These are phyloP conservation scores for Lodderomyces margitis DNA, from an alignment of 1,139 yeast species.

Conservation along the genomic window DNA sequence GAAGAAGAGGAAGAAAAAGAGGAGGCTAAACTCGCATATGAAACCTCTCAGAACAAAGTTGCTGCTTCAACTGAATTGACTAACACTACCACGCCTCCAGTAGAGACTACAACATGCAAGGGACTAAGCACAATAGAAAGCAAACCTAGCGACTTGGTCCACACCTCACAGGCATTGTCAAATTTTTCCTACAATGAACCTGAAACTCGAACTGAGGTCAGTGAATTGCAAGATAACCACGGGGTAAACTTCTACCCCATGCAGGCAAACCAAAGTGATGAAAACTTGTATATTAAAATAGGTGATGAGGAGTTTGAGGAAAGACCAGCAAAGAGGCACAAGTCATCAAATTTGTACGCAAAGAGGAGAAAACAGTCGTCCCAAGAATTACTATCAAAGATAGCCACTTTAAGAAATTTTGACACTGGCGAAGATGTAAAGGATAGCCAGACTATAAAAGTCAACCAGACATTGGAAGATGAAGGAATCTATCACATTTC, in stretches of 20 bases:
- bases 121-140: neutral
- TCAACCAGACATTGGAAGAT: conserved; percentile 30
- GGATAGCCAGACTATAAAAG: conserved; percentile 3
- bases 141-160: neutral
- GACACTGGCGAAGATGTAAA: neutral
- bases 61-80: neutral
- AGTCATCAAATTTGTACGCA: conserved; percentile 5
- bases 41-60: neutral
- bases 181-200: conserved; percentile 2
- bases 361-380: conserved; percentile 7
- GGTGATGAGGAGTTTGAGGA: conserved; percentile 18
- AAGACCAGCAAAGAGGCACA: conserved; percentile 14
- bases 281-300: conserved; percentile 15
- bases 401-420: neutral
- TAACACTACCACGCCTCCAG: neutral
- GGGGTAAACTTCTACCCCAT: conserved; percentile 17
- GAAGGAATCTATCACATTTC: conserved; percentile 52
- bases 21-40: conserved; percentile 7
- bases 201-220: neutral
- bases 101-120: neutral
- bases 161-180: neutral
- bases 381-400: conserved; percentile 5
- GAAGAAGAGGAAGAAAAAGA: conserved; percentile 10
- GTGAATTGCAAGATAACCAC: conserved; percentile 13
- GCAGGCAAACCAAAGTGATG: conserved; percentile 8